These are phyloP conservation scores for Heterobasidion annosum DNA, from an alignment of 1,284 basidiomycete species.

Conservation along the genomic window DNA sequence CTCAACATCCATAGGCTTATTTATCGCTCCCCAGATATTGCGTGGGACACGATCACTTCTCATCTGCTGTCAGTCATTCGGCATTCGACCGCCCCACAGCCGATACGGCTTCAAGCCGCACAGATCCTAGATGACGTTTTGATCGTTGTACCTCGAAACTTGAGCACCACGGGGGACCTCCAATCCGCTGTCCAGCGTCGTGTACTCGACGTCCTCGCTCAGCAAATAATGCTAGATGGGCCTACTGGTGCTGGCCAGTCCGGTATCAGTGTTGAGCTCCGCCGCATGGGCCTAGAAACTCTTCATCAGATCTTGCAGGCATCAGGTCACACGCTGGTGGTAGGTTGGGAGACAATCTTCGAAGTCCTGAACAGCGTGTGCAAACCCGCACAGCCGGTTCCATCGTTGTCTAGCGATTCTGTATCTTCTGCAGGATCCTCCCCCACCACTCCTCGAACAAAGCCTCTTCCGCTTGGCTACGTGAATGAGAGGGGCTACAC, in stretches of 20 bases:
- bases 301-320: slow-evolving; percentile 85
- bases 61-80: slow-evolving; percentile 76
- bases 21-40: slow-evolving; percentile 69
- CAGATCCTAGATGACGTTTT: slow-evolving; percentile 80
- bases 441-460: slow-evolving; percentile 27
- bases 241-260: slow-evolving; percentile 21
- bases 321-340: slow-evolving; percentile 82
- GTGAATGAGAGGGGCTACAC: slow-evolving; percentile 56
- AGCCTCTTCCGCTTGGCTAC: slow-evolving; percentile 43
- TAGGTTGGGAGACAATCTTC: slow-evolving; percentile 93
- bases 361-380: slow-evolving; percentile 83
- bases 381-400: slow-evolving; percentile 33
- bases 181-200: slow-evolving; percentile 71
- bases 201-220: slow-evolving; percentile 74
- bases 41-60: slow-evolving; percentile 74
- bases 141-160: slow-evolving; percentile 58
- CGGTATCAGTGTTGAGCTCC: slow-evolving; percentile 63
- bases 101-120: slow-evolving; percentile 83
- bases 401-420: slow-evolving; percentile 35
- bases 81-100: slow-evolving; percentile 58
- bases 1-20: slow-evolving; percentile 85
- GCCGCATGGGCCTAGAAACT: slow-evolving; percentile 82
- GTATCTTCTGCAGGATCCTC: slow-evolving; percentile 26
- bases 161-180: slow-evolving; percentile 50
- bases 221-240: slow-evolving; percentile 64